These are phyloP conservation scores for Paratinospora sagittata DNA, from an alignment of 164 flowering plant species.

Conservation along the genomic window DNA sequence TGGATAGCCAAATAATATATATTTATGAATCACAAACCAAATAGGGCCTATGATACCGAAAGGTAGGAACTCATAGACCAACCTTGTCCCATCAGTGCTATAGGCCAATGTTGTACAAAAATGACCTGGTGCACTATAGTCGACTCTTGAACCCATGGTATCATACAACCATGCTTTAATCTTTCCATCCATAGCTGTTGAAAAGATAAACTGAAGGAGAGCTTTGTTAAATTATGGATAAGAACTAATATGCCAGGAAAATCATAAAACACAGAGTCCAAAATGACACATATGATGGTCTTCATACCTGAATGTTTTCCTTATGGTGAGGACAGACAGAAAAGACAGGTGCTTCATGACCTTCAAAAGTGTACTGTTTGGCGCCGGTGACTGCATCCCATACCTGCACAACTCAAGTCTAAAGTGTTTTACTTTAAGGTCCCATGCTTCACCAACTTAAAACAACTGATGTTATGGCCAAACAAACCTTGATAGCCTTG, in stretches of 20 bases:
- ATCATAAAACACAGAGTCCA: background rate
- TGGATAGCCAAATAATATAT: no score
- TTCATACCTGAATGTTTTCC: conserved; percentile 67
- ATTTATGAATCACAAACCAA: no score
- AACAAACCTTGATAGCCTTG: conserved; percentile 58
- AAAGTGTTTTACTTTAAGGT: background rate
- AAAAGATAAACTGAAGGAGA: conserved; percentile 51
- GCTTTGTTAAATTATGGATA: background rate
- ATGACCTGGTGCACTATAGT: conserved; percentile 75
- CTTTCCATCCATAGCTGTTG: conserved; percentile 77
- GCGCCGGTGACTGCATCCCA: conserved; percentile 61
- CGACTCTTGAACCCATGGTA: conserved; percentile 64
- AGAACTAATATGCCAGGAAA: background rate
- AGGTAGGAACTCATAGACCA: background rate
- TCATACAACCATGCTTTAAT: conserved; percentile 81
- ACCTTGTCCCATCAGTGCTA: conserved; percentile 80
- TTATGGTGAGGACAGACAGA: conserved; percentile 71
- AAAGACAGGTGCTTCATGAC: conserved; percentile 73
- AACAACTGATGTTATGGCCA: background rate
- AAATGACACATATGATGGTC: background rate
- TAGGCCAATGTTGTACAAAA: conserved; percentile 59
- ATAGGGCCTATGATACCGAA: background rate
- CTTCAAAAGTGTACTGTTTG: conserved; percentile 54
- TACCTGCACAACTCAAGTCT: conserved; percentile 31
- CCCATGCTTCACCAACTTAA: background rate